A percentile compares a stretch with the other conserved stretches of the same genome.
Evolutionary conservation across 2,329 filamentous ascomycete species (phyloP).

Genomic region (Xylaria hypoxylon): DNA sequence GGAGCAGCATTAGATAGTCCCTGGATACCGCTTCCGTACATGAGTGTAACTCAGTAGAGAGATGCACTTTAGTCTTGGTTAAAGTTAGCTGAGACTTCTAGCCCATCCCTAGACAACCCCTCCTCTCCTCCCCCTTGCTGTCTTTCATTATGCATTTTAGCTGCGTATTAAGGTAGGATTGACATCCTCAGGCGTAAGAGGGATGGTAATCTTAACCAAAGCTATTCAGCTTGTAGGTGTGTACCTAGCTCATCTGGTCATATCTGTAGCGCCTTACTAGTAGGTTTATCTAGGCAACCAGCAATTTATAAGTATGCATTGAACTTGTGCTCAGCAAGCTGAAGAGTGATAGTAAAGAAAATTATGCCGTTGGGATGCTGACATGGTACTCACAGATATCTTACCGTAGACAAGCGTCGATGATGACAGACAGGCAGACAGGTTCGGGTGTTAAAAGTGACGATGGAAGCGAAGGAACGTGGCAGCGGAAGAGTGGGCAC

Average conservation of each 20-base stretch:
- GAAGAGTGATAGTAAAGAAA: neutral
- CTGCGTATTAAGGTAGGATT: conserved; percentile 14
- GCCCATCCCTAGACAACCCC: neutral
- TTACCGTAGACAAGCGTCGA: neutral
- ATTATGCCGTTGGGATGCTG: conserved; percentile 3
- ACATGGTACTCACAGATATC: conserved; percentile 13
- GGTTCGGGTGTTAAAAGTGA: neutral
- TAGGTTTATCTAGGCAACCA: neutral
- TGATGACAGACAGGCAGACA: neutral
- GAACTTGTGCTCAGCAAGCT: conserved; percentile 11
- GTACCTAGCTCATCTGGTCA: conserved; percentile 3
- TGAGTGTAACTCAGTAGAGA: neutral
- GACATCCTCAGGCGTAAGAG: neutral
- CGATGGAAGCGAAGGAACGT: neutral
- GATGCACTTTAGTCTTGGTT: conserved; percentile 3
- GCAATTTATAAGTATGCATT: neutral
- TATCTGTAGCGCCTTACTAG: neutral
- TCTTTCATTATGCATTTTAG: neutral
- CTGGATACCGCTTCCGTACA: neutral
- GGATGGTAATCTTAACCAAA: conserved; percentile 6
- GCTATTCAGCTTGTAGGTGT: neutral
- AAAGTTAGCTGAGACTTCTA: conserved; percentile 5
- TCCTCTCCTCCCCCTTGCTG: neutral
- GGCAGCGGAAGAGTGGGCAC: neutral
- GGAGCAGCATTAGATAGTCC: neutral